Base-by-base conservation (phyloP, 371 early-diverging fungal genomes). In the Rhizopus sp. region DNA sequence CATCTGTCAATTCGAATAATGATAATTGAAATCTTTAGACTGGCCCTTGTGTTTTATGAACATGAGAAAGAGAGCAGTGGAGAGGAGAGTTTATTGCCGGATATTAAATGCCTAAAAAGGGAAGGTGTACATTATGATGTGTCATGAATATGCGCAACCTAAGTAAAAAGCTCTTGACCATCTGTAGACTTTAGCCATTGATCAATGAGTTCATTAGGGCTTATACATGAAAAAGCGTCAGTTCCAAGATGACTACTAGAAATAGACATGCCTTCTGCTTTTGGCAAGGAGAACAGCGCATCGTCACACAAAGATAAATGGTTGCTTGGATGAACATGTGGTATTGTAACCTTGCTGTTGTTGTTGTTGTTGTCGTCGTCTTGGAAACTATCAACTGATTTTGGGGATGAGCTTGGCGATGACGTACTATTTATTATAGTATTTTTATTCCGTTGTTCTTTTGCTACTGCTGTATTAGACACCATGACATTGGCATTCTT, bases 241-340 rank as follows among this genome's bases (percentile, higher is more conserved):
- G 23, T 23, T 23, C 23, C 23, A 23, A 23, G 23, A 23, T 23
- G 23, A 2, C 23, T 23, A 23, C 23, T 23, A 23, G 23, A 23
- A 23, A 23, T 23, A 23, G 23, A 23, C 23, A 23, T 46, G 46
- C 29, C 29, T 46, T 46, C 46, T 23, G 29, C 23, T 46, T 46
- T 46, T 29, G 46, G 46, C 8, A 23, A 23, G 15, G 46, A 17
- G 29, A 46, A 46, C 16, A 46, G 15, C 17, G 46, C 46, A 46
- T 46, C 23, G 46, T 46, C 46, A 29, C 29, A 46, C 46, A 46
- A 29, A 29, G 46, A 29, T 29, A 46, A 29, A 23, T 29, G 12
- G 29, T 23, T 29, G 46, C 29, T 46, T 29, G 46, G 29, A 23
- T 23, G 17, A 29, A 46, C 15, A 29, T 46, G 46, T 12, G 30